Base-by-base conservation (phyloP, 305 asterid species). In the Nicotiana rustica region DNA sequence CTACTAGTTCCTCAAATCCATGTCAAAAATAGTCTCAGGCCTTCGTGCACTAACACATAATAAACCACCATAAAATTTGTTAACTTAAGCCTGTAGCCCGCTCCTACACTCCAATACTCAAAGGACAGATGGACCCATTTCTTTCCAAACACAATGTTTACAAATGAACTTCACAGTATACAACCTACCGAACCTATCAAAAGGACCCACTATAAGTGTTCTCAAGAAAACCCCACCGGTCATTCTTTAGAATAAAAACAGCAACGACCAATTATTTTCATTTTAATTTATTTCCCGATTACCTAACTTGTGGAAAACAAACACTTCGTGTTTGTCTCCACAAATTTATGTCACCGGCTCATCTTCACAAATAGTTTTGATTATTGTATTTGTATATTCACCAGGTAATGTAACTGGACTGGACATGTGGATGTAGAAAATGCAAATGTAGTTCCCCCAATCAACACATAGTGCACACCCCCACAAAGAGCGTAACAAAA, bases 71-170 rank as follows among this genome's bases (percentile, higher is more conserved):
- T 5, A 5, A 60, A 2, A 6, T 60, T 7, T n/a, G 66, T n/a
- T 8, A 60, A 60, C 15, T 17, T 17, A 57, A 57, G 62, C n/a
- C 31, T n/a, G 13, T 60, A 6, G 29, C 66, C 29, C 9, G 4
- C 25, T 60, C 25, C 66, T 25, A 6, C 62, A 57, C 62, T 57
- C 10, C 62, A 15, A 15, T 19, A 5, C 21, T 57, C 66, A n/a
- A 60, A 60, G 66, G 66, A 18, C 21, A 10, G 5, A 8, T 2
- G 4, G 66, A 18, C 3, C 66, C 29, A 6, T n/a, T 18, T 60
- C 25, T 60, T 60, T 60, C 25, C 66, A 60, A 60, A 60, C 66
- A 60, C 66, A 60, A 60, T 60, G 66, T 21, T 60, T 60, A 25
- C 66, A 60, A 60, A 60, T 60, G 66, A 60, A 60, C 13, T 60